These are phyloP conservation scores for Aspergillus cavernicola DNA, from an alignment of 495 filamentous ascomycete genomes.

Conservation along the genomic window DNA sequence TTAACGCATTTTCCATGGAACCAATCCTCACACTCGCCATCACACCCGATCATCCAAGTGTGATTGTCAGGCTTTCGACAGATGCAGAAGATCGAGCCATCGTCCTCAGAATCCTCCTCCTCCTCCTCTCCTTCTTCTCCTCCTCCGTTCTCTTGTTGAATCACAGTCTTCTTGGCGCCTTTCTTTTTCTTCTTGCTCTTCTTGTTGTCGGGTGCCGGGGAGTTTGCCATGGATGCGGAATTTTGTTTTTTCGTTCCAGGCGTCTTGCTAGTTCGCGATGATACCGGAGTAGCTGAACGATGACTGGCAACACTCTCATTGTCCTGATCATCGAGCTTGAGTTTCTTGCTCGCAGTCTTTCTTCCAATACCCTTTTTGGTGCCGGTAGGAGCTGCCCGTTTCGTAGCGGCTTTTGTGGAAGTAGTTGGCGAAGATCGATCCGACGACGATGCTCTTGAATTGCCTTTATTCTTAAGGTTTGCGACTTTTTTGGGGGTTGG, in stretches of 20 bases:
- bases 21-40: constrained; percentile 72
- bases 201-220: constrained; percentile 38
- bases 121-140: constrained; percentile 21
- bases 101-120: constrained; percentile 42
- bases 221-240: constrained; percentile 36
- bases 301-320: constrained; percentile 40
- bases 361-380: constrained; percentile 57
- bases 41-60: constrained; percentile 73
- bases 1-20: constrained; percentile 68
- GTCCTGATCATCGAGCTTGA: constrained; percentile 48
- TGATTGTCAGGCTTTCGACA: constrained; percentile 69
- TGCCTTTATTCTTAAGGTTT: constrained; percentile 35
- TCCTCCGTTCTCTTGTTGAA: constrained; percentile 13
- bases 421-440: constrained; percentile 35
- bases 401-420: constrained; percentile 32
- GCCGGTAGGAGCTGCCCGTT: constrained; percentile 33
- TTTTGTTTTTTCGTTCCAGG: constrained; percentile 41
- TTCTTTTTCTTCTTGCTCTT: constrained; percentile 21
- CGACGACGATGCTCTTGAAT: constrained; percentile 30
- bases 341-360: constrained; percentile 55
- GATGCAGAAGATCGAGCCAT: constrained; percentile 60
- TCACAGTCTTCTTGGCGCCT: constrained; percentile 19
- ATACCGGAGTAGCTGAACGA: constrained; percentile 44
- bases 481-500: constrained; percentile 40
- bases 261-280: constrained; percentile 47